These are phyloP conservation scores for Ustilago shanxiensis DNA, from an alignment of 1,284 basidiomycete species.

Conservation along the genomic window DNA sequence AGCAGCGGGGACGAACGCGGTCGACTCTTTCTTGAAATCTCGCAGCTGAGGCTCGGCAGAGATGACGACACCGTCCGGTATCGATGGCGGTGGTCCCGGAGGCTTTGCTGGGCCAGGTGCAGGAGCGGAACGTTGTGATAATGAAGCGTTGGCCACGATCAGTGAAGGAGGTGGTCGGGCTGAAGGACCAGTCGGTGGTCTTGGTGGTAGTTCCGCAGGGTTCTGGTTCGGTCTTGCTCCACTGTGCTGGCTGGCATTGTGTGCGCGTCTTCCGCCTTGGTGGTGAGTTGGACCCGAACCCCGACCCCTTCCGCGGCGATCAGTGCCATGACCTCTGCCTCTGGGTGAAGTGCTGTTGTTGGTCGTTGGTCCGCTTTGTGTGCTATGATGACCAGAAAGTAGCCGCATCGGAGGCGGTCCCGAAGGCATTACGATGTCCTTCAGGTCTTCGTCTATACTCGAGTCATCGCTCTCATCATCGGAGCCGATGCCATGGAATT, in stretches of 20 bases:
- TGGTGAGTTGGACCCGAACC: constrained; percentile 8
- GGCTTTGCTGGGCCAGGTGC: constrained; percentile 14
- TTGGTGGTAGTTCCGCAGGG: background rate
- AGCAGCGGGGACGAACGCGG: constrained; percentile 64
- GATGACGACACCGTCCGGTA: constrained; percentile 46
- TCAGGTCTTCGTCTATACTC: constrained; percentile 57
- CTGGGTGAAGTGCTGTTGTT: background rate
- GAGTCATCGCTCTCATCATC: constrained; percentile 53
- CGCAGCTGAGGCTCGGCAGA: constrained; percentile 66
- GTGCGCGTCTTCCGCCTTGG: constrained; percentile 8
- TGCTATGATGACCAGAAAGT: background rate
- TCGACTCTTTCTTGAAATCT: constrained; percentile 64
- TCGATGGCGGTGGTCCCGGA: constrained; percentile 37
- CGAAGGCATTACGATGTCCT: constrained; percentile 64
- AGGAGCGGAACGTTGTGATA: background rate
- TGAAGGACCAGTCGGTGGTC: constrained; percentile 13
- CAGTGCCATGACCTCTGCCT: background rate
- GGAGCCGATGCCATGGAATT: constrained; percentile 6
- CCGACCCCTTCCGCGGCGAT: constrained; percentile 10
- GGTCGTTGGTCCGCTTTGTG: background rate
- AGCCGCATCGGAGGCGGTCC: constrained; percentile 55
- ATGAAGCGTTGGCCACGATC: background rate
- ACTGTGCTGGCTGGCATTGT: background rate
- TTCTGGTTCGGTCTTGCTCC: constrained; percentile 1
- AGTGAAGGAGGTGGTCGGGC: constrained; percentile 5